These are phyloP conservation scores for Asterionellopsis glacialis DNA, from an alignment of 108 stramenopile species.

Conservation along the genomic window DNA sequence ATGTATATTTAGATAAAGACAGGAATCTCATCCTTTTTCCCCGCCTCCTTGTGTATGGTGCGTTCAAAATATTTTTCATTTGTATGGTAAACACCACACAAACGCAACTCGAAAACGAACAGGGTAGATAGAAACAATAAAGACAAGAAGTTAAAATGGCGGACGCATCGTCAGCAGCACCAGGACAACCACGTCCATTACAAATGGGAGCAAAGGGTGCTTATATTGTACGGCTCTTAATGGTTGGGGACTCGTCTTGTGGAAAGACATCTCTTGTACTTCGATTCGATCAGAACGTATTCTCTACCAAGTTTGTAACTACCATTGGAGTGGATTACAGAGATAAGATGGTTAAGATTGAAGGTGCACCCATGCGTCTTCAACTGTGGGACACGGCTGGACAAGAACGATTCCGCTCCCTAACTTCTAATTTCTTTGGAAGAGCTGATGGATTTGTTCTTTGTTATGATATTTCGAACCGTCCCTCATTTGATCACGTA, in stretches of 20 bases:
- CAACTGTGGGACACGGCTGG: constrained; percentile 99
- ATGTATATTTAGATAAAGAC: too few species aligned
- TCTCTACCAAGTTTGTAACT: constrained; percentile 89
- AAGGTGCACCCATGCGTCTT: constrained; percentile 81
- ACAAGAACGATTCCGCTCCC: constrained; percentile 91
- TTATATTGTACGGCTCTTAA: constrained; percentile 84
- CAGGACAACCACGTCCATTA: constrained; percentile 61
- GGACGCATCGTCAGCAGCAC: constrained; percentile 1
- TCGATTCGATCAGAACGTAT: constrained; percentile 89
- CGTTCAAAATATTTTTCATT: too few species aligned
- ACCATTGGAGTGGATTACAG: constrained; percentile 95
- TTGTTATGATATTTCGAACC: constrained; percentile 85
- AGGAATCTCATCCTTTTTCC: too few species aligned
- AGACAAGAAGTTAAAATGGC: background rate
- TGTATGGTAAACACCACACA: too few species aligned
- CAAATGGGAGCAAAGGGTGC: constrained; percentile 91
- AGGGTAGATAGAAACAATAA: too few species aligned
- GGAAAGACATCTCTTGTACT: constrained; percentile 88
- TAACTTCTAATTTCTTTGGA: constrained; percentile 94
- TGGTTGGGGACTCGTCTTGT: constrained; percentile 87
- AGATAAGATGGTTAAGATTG: constrained; percentile 93
- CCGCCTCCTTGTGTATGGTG: too few species aligned
- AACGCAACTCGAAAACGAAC: too few species aligned
- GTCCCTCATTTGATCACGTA: constrained; percentile 89
- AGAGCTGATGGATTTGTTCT: constrained; percentile 91